Conservation (phyloP, 495 filamentous ascomycete species). For the Hypoxylon crocopeplum region DNA sequence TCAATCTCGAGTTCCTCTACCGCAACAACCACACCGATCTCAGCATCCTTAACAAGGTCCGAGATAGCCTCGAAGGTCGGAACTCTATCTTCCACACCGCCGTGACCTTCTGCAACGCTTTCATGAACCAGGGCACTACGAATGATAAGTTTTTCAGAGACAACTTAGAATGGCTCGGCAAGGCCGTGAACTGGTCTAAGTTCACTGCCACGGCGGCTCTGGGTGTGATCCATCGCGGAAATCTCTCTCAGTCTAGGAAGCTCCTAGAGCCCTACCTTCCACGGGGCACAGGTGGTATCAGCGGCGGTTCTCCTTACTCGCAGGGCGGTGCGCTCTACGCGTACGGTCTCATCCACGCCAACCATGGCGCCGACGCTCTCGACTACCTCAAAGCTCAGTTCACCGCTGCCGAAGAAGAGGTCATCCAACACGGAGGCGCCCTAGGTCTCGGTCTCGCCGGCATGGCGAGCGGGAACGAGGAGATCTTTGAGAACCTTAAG, state of each 20-base stretch:
- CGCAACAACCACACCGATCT: constrained; percentile 86
- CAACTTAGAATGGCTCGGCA: constrained; percentile 97
- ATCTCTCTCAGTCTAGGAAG: constrained; percentile 89
- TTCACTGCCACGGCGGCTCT: constrained; percentile 97
- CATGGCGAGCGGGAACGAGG: constrained; percentile 91
- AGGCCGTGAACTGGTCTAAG: constrained; percentile 99
- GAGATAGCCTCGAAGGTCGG: constrained; percentile 91
- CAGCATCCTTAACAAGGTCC: constrained; percentile 91
- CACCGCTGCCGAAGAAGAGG: constrained; percentile 85
- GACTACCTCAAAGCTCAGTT: constrained; percentile 89
- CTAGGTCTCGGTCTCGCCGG: constrained; percentile 94
- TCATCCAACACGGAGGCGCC: constrained; percentile 96
- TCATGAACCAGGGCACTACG: constrained; percentile 99
- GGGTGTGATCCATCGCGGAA: constrained; percentile 95
- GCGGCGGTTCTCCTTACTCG: constrained; percentile 85
- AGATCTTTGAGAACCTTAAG: constrained; percentile 91
- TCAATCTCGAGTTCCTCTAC: constrained; percentile 95
- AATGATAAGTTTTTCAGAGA: constrained; percentile 97
- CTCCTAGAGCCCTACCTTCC: constrained; percentile 95
- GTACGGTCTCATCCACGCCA: constrained; percentile 95
- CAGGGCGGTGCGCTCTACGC: constrained; percentile 96
- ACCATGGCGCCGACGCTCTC: constrained; percentile 92
- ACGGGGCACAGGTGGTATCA: constrained; percentile 67
- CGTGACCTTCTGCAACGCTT: constrained; percentile 95
- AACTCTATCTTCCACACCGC: constrained; percentile 99